These are phyloP conservation scores for Ceratocystis cacaofunesta DNA, from an alignment of 2,329 filamentous ascomycete genomes.

Conservation along the genomic window DNA sequence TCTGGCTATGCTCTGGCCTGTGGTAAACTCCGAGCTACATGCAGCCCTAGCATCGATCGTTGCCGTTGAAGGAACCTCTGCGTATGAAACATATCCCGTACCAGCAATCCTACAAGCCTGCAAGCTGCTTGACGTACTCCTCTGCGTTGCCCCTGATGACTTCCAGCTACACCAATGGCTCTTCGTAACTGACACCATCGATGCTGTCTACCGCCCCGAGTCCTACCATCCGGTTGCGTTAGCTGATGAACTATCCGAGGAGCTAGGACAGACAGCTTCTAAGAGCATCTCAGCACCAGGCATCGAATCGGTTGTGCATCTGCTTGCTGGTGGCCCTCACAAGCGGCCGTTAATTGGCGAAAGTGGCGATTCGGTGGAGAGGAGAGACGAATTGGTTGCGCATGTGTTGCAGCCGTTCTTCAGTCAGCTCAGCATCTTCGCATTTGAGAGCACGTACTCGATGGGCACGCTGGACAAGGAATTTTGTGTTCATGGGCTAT, in stretches of 20 bases:
- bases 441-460: constrained; percentile 84
- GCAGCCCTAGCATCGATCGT: constrained; percentile 61
- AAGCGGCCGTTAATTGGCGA: constrained; percentile 37
- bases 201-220: constrained; percentile 73
- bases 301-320: constrained; percentile 24
- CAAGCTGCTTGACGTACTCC: constrained; percentile 80
- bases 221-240: constrained; percentile 57
- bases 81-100: constrained; percentile 61
- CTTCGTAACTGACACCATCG: constrained; percentile 91
- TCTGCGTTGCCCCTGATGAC: constrained; percentile 78
- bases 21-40: constrained; percentile 75
- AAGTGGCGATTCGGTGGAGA: constrained; percentile 41
- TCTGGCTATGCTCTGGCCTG: constrained; percentile 74
- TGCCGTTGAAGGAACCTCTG: constrained; percentile 45
- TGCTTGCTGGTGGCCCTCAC: constrained; percentile 25
- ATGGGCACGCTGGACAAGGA: constrained; percentile 57
- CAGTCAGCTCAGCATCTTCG: constrained; percentile 77
- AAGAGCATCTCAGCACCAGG: constrained; percentile 20
- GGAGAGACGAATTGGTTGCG: constrained; percentile 54
- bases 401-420: constrained; percentile 79
- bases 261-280: constrained; percentile 37
- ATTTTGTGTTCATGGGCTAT: constrained; percentile 45
- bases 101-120: constrained; percentile 73
- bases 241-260: constrained; percentile 71
- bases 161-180: constrained; percentile 98